Conservation (phyloP, 257 asterid genomes). For the Solanum medicagineum region DNA sequence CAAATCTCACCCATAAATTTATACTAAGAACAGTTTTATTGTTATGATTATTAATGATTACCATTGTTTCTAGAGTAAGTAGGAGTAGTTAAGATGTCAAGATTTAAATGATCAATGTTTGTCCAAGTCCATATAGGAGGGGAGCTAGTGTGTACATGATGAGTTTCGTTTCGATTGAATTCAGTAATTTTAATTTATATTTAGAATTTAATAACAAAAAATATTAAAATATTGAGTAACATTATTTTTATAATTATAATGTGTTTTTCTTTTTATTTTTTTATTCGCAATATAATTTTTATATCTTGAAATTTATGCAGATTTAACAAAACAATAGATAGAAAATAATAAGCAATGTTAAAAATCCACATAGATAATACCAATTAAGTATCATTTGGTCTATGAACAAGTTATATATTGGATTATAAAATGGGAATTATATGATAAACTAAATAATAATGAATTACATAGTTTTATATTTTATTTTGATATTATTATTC, state of each 20-base stretch:
- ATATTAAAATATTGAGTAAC: neutral
- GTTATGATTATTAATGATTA: neutral
- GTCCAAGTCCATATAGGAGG: neutral
- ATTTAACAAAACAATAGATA: neutral
- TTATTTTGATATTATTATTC: neutral
- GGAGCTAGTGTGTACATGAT: neutral
- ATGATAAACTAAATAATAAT: neutral
- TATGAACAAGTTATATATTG: neutral
- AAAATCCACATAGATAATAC: neutral
- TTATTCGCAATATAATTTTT: neutral
- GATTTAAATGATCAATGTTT: neutral
- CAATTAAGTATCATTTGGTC: neutral
- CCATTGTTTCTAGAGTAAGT: neutral
- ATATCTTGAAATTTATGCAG: neutral
- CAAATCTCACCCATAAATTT: no score
- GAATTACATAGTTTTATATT: neutral
- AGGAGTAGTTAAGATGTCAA: neutral
- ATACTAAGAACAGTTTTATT: neutral
- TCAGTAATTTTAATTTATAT: neutral
- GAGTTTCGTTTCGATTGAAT: fast-evolving
- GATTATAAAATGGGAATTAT: neutral
- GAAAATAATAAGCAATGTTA: neutral
- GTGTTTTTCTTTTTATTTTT: fast-evolving
- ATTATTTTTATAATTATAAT: neutral
- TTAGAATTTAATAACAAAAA: neutral